Base-by-base conservation (phyloP, 2,329 filamentous ascomycete species). In the Diaporthe humulicola region DNA sequence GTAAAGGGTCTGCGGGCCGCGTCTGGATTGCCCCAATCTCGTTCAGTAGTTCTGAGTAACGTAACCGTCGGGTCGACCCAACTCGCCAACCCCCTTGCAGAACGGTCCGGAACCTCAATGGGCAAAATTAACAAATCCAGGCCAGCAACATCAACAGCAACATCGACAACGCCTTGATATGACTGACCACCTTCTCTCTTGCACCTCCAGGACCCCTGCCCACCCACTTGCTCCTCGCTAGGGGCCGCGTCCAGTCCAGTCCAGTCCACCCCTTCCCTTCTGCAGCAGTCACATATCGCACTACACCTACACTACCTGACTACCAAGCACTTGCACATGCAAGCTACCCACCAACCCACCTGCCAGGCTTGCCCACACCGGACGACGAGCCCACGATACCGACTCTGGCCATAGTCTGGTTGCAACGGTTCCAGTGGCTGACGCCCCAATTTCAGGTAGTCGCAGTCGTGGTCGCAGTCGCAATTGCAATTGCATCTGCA, bases 1-100 rank as follows among this genome's bases (percentile, higher is more conserved):
- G 64, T 67, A 52, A 67, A 67, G 30, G 64, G 22, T 25, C n/a
- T 40, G 45, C 64, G 64, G 64, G 45, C 45, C 64, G 64, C 36
- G 45, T 67, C 64, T 67, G 64, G 64, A 28, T 50, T 52, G 64
- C 45, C 28, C 64, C 64, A 67, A 67, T 67, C 33, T 67, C 64
- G n/a, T 48, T 66, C 15, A 66, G 42, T 30, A 52, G 45, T 36
- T 36, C 42, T 58, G 48, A 30, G 69, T 40, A 61, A 52, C 64
- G 45, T 61, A 40, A 42, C 70, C 57, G 70, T 50, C 57, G 48
- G 57, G 28, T 64, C 54, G n/a, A 36, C 25, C 57, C n/a, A n/a
- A n/a, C n/a, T n/a, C n/a, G n/a, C n/a, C n/a, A n/a, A n/a, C n/a
- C n/a, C n/a, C 45, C 70, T 38, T 48, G 70, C 70, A 64, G 58